These are phyloP conservation scores for Candida dubliniensis DNA, from an alignment of 1,139 yeast genomes.

Conservation along the genomic window DNA sequence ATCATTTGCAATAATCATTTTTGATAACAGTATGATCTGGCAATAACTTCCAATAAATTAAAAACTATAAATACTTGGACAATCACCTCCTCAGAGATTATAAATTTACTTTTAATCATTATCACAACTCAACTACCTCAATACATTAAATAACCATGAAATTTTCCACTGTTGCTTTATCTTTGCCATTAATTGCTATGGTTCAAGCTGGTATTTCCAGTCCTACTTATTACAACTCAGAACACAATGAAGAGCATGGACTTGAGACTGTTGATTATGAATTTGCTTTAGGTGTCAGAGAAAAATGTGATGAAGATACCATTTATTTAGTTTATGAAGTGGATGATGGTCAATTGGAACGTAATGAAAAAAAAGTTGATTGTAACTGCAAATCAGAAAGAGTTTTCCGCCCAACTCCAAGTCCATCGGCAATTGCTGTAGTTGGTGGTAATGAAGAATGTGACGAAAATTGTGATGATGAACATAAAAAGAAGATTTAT, in stretches of 20 bases:
- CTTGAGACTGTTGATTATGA: background rate
- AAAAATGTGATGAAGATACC: constrained; percentile 2
- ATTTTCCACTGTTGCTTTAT: background rate
- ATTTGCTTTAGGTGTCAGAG: constrained; percentile 1
- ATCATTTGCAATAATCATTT: no score
- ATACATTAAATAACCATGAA: background rate
- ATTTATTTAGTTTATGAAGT: constrained; percentile 6
- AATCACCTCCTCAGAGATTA: background rate
- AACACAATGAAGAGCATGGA: no score
- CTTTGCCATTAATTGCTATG: background rate
- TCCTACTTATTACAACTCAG: no score
- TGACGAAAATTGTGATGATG: background rate
- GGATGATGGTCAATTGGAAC: constrained; percentile 11
- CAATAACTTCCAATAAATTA: no score
- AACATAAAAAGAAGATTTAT: no score
- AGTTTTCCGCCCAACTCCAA: no score
- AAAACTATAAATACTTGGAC: no score
- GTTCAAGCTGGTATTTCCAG: background rate
- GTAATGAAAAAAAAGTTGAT: background rate
- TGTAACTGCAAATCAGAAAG: background rate
- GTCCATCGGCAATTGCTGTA: no score
- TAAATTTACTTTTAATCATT: background rate
- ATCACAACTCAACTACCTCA: background rate
- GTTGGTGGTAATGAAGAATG: background rate
- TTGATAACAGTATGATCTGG: no score